Evolutionary conservation across 139 green algal genomes (phyloP), one percentile per base, ranked within the genome.

Genomic region (Chlorella sp.): DNA sequence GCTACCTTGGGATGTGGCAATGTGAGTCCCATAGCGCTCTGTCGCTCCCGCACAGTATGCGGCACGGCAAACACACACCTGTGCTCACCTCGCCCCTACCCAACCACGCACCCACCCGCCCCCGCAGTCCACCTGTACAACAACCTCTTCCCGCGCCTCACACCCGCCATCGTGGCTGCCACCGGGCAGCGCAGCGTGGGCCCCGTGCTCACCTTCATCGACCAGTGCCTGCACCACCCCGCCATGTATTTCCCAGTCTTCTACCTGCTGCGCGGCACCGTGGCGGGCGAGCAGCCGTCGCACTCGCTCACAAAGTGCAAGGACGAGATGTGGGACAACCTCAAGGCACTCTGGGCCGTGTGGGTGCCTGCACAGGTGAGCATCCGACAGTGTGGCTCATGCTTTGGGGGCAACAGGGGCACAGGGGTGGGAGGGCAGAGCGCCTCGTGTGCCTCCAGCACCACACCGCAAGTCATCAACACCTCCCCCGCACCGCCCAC

Each of bases 1-100:
- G 51, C 14, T 90, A 91, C 60, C 77, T 90, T 5, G 87, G 87
- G 0, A 75, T 77, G 20, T 89, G 90, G 71, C 88, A 93, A 64
- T 93, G 42, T 73, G 67, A 50, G 49, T 64, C 23, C 31, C n/a
- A n/a, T n/a, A n/a, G n/a, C n/a, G n/a, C n/a, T n/a, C n/a, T n/a
- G n/a, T n/a, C n/a, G n/a, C n/a, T n/a, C n/a, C n/a, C n/a, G n/a
- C n/a, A n/a, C n/a, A n/a, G n/a, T n/a, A n/a, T n/a, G n/a, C n/a
- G n/a, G n/a, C n/a, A n/a, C n/a, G n/a, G n/a, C n/a, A n/a, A n/a
- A n/a, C n/a, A n/a, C n/a, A n/a, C n/a, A n/a, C n/a, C n/a, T n/a
- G n/a, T n/a, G n/a, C n/a, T n/a, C n/a, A n/a, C n/a, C n/a, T n/a
- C n/a, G n/a, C n/a, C n/a, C n/a, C n/a, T n/a, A n/a, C n/a, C n/a